A percentile compares a stretch with the other conserved stretches of the same genome.
Evolutionary conservation across 83 land plant species (phyloP).

Genomic region (Thuja plicata): DNA sequence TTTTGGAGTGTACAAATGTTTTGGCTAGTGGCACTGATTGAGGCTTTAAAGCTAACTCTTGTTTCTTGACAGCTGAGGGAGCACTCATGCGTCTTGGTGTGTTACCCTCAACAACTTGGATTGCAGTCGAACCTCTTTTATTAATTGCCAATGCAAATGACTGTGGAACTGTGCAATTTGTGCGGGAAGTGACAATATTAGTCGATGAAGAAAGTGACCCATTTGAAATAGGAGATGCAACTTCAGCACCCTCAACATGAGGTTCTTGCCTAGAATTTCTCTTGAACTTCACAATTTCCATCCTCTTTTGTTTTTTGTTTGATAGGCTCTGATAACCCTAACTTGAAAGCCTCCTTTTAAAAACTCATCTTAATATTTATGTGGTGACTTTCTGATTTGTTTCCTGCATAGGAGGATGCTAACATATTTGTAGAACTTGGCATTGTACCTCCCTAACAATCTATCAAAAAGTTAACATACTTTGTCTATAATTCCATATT

Average conservation of each 20-base stretch:
- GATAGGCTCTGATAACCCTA: no score
- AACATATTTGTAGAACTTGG: no score
- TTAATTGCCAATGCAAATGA: constrained; percentile 8
- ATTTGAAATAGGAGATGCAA: constrained; percentile 7
- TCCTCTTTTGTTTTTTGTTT: neutral
- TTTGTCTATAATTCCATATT: no score
- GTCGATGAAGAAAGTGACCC: neutral
- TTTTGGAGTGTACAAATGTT: neutral
- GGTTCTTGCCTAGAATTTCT: neutral
- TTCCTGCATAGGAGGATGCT: no score
- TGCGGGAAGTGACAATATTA: neutral
- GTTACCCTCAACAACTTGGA: constrained; percentile 3
- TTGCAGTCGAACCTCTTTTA: neutral
- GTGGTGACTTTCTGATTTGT: no score
- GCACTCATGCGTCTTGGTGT: neutral
- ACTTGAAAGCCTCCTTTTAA: no score
- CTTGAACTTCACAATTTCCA: neutral
- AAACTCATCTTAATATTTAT: no score
- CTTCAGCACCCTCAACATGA: neutral
- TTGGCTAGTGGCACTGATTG: neutral
- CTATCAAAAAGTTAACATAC: no score
- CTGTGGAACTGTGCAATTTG: constrained; percentile 15
- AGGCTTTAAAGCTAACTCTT: neutral
- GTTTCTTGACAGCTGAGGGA: neutral
- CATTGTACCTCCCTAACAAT: no score